Percentiles rank a stretch among this genome's conserved stretches.
These are phyloP conservation scores for Apiospora malaysiana DNA, from an alignment of 2,329 filamentous ascomycete genomes.

Conservation along the genomic window DNA sequence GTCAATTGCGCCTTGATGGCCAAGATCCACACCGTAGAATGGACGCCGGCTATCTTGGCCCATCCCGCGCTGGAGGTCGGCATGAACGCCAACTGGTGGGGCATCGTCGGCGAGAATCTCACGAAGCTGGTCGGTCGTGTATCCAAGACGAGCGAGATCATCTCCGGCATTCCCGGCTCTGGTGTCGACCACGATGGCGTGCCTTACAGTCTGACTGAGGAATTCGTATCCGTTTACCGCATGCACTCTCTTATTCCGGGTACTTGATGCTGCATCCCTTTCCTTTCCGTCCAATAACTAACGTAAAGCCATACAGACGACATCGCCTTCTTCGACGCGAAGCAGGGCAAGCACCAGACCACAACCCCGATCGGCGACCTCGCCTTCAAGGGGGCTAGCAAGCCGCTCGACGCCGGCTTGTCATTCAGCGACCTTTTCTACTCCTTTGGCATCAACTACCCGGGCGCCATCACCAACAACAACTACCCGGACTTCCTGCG, in stretches of 20 bases:
- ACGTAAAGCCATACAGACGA: too few species aligned
- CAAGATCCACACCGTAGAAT: constrained; percentile 56
- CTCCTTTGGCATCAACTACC: constrained; percentile 54
- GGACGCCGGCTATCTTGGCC: constrained; percentile 53
- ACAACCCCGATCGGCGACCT: constrained; percentile 40
- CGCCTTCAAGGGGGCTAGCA: constrained; percentile 41
- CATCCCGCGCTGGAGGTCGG: constrained; percentile 49
- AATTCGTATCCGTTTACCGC: constrained; percentile 51
- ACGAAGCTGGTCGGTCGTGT: constrained; percentile 49
- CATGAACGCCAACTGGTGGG: constrained; percentile 54
- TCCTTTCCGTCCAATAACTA: too few species aligned
- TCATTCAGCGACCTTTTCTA: constrained; percentile 48
- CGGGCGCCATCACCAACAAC: constrained; percentile 49
- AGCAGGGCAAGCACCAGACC: constrained; percentile 31
- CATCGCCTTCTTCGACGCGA: constrained; percentile 35
- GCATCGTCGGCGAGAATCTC: constrained; percentile 47
- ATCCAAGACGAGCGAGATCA: constrained; percentile 45
- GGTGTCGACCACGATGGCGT: constrained; percentile 42
- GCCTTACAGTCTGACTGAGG: constrained; percentile 49
- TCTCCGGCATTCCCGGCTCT: constrained; percentile 37
- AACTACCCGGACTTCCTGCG: constrained; percentile 48
- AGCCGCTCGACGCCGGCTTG: constrained; percentile 38
- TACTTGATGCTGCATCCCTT: too few species aligned
- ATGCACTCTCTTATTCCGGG: constrained; percentile 50
- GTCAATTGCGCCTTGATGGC: constrained; percentile 54